A percentile compares a stretch with the other conserved stretches of the same genome.
Conservation (phyloP, 495 filamentous ascomycete species). For the Penicillium silybi region DNA sequence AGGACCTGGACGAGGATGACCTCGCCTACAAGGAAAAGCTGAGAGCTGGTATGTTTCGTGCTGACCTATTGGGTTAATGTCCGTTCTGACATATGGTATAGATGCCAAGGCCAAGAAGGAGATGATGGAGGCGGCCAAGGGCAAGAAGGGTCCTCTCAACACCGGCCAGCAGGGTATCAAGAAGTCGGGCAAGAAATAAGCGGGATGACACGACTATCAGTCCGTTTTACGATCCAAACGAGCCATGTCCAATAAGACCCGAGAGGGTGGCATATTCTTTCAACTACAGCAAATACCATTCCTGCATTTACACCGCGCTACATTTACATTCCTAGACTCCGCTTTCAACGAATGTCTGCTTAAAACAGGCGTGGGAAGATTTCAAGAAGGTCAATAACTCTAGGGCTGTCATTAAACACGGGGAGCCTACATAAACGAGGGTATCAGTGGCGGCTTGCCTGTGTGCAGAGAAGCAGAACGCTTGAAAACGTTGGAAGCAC, state of each 20-base stretch:
- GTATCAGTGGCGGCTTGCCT: conserved; percentile 1
- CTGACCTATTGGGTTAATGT: no score
- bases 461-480: neutral
- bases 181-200: conserved; percentile 85
- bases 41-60: conserved; percentile 55
- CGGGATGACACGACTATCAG: neutral
- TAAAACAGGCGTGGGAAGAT: neutral
- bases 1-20: conserved; percentile 74
- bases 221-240: conserved; percentile 33
- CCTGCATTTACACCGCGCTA: neutral
- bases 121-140: conserved; percentile 59
- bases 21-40: conserved; percentile 71
- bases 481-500: neutral
- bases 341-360: neutral
- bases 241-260: conserved; percentile 25
- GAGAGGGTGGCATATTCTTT: conserved; percentile 6
- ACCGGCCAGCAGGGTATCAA: conserved; percentile 80
- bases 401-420: conserved; percentile 5
- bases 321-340: neutral
- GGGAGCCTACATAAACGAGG: neutral
- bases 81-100: conserved; percentile 21
- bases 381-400: neutral
- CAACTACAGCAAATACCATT: conserved; percentile 3
- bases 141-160: conserved; percentile 61
- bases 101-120: conserved; percentile 78